phyloP scores from a whole-genome alignment of 495 filamentous ascomycete genomes.

The Xylaria bambusicola region DNA sequence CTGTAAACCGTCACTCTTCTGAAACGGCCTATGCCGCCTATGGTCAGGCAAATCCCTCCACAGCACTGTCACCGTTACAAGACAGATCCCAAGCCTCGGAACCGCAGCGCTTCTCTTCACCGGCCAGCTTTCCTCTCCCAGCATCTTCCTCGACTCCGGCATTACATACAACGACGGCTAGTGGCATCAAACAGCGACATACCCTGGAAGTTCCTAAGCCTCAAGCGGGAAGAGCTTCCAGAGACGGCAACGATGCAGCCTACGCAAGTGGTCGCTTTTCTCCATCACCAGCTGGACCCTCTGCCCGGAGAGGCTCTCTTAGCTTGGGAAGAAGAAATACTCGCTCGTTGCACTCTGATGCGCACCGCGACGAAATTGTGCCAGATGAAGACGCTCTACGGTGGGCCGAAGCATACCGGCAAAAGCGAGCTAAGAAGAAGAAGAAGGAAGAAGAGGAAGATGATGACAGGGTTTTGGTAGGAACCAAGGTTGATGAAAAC shows the following conservation, averaged over 20 bases:
- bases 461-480: slow-evolving; percentile 92
- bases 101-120: slow-evolving; percentile 74
- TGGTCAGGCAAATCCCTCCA: slow-evolving; percentile 30
- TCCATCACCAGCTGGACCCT: slow-evolving; percentile 56
- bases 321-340: slow-evolving; percentile 78
- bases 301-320: slow-evolving; percentile 75
- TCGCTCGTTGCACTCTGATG: slow-evolving; percentile 80
- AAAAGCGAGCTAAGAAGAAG: slow-evolving; percentile 80
- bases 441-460: slow-evolving; percentile 87
- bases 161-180: slow-evolving; percentile 44
- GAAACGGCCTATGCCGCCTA: slow-evolving; percentile 18
- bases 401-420: slow-evolving; percentile 89
- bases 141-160: slow-evolving; percentile 42
- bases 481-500: slow-evolving; percentile 95
- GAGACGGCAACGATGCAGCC: slow-evolving; percentile 63
- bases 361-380: slow-evolving; percentile 76
- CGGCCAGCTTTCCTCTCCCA: slow-evolving; percentile 60
- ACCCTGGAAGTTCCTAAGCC: slow-evolving; percentile 83
- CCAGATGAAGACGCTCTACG: slow-evolving; percentile 88
- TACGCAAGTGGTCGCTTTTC: slow-evolving; percentile 80
- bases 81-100: slow-evolving; percentile 13
- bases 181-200: slow-evolving; percentile 73
- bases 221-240: slow-evolving; percentile 48
- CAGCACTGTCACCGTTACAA: slow-evolving; percentile 19
- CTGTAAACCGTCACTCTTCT: slow-evolving; percentile 17